These are phyloP conservation scores for Teunomyces aglyptinius DNA, from an alignment of 805 yeast genomes.

Conservation along the genomic window DNA sequence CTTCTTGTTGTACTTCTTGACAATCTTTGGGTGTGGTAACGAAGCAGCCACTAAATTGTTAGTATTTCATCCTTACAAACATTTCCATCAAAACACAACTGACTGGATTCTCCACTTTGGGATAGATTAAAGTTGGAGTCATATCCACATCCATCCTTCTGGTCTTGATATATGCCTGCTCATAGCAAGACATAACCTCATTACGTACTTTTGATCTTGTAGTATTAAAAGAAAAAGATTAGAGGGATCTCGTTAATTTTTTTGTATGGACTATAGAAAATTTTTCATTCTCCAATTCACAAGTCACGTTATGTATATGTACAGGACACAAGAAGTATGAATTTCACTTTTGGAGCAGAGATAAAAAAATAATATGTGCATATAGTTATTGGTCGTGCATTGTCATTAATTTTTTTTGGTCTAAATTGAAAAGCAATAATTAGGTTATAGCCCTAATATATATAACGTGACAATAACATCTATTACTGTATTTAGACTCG, in stretches of 20 bases:
- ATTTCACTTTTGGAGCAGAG: not conserved
- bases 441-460: slow-evolving; percentile 8
- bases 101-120: not conserved
- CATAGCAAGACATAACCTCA: not conserved
- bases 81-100: not conserved
- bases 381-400: not conserved
- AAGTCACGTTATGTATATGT: not conserved
- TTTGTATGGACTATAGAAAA: slow-evolving; percentile 3
- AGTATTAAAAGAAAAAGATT: slow-evolving; percentile 9
- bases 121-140: not conserved
- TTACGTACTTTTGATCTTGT: slow-evolving; percentile 11
- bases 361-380: not conserved
- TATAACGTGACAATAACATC: slow-evolving; percentile 6
- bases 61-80: slow-evolving; percentile 11
- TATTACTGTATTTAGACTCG: not conserved
- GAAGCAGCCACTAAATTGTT: slow-evolving; percentile 81
- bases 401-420: not conserved
- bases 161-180: not conserved
- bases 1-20: slow-evolving; percentile 98
- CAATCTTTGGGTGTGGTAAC: slow-evolving; percentile 98
- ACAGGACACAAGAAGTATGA: not conserved
- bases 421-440: not conserved
- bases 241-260: slow-evolving; percentile 4
- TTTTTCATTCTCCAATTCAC: slow-evolving; percentile 1
- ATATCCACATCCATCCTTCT: not conserved